Conservation (phyloP, 1,284 basidiomycete genomes). For the Austropuccinia psidii region DNA sequence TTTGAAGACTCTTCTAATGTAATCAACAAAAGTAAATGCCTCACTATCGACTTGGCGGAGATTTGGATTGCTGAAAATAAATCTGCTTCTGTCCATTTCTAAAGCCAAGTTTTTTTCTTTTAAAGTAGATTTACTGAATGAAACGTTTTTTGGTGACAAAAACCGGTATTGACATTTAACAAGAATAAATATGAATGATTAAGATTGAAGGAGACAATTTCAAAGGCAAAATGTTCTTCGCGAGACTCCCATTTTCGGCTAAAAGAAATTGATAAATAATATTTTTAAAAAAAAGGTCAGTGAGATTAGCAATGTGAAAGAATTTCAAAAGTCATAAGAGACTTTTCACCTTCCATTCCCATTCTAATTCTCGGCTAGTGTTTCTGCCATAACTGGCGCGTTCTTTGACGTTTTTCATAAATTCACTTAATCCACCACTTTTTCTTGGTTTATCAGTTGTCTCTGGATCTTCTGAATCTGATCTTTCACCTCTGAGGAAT, state of each 20-base stretch:
- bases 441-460: slow-evolving; percentile 30
- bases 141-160: no score
- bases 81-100: no score
- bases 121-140: no score
- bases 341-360: slow-evolving; percentile 33
- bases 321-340: not conserved
- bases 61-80: no score
- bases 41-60: no score
- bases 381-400: slow-evolving; percentile 10
- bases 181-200: no score
- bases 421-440: slow-evolving; percentile 16
- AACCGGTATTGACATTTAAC: no score
- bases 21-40: no score
- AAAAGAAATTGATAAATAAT: not conserved
- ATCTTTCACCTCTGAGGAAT: slow-evolving; percentile 27
- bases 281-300: not conserved
- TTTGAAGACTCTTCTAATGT: no score
- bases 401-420: slow-evolving; percentile 31
- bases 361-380: slow-evolving; percentile 27
- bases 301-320: not conserved
- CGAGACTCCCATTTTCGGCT: slow-evolving; percentile 35
- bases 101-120: no score
- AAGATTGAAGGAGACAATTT: not conserved
- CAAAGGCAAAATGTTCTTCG: slow-evolving; percentile 25
- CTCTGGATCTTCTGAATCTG: slow-evolving; percentile 34